phyloP scores from a whole-genome alignment of 1,139 yeast genomes.

The Kurtzmaniella natalensis region DNA sequence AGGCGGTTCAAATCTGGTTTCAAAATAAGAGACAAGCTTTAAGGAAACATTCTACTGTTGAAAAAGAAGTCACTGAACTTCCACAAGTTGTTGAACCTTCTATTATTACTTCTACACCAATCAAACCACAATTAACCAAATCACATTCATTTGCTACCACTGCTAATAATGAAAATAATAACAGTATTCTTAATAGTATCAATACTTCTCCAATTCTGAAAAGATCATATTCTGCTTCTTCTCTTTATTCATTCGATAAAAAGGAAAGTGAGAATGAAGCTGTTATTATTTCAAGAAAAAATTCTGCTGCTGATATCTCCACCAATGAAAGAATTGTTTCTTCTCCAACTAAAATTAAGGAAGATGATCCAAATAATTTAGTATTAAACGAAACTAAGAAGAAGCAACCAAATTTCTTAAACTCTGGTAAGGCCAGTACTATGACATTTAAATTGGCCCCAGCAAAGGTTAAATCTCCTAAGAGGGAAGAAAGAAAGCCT shows the following conservation, averaged over 20 bases:
- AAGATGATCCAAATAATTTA: constrained; percentile 8
- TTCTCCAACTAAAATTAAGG: not conserved
- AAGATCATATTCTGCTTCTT: constrained; percentile 19
- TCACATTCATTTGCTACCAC: constrained; percentile 24
- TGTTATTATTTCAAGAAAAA: constrained; percentile 2
- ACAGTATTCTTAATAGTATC: too few species aligned
- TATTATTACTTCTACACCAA: constrained; percentile 22
- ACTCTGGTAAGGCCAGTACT: constrained; percentile 27
- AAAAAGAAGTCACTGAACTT: constrained; percentile 42
- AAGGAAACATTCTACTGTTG: constrained; percentile 46
- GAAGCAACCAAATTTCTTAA: constrained; percentile 34
- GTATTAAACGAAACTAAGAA: constrained; percentile 35
- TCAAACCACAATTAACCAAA: constrained; percentile 20
- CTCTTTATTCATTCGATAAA: constrained; percentile 7
- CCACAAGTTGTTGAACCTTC: constrained; percentile 18
- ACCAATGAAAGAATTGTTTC: constrained; percentile 2
- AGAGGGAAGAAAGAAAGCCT: constrained; percentile 21
- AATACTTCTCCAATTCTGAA: constrained; percentile 19
- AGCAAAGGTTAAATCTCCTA: constrained; percentile 11
- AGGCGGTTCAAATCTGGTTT: constrained; percentile 97
- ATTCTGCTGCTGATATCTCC: constrained; percentile 6
- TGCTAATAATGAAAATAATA: constrained; percentile 12
- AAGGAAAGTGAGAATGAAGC: constrained; percentile 6
- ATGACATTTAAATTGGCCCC: constrained; percentile 43
- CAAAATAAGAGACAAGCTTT: constrained; percentile 89